Evolutionary conservation across 225 moss, liverwort and hornwort genomes (phyloP), one percentile per base, ranked within the genome.

Genomic region (Marchantia polymorpha): DNA sequence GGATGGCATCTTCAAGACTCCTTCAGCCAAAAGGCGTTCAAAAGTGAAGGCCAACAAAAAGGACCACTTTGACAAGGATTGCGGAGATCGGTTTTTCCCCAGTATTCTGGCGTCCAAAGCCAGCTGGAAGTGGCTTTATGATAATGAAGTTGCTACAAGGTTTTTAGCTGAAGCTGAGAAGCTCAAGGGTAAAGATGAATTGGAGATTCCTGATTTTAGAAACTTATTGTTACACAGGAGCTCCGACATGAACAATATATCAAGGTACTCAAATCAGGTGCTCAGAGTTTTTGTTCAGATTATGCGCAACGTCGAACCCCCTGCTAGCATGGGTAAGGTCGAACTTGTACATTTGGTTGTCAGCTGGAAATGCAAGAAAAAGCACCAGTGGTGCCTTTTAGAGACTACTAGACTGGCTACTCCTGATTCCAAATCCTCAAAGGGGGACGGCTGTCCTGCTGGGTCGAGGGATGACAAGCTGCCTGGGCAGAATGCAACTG

Each of bases 321-420:
- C 86, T 12, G 47, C 56, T 20, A 66, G 68, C 11, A 69, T 89
- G 73, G 83, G 82, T 19, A 89, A 82, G 72, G 66, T 77, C 20
- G 83, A 86, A 69, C 84, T 89, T 30, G 86, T 80, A 29, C 77
- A 82, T 69, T 63, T 89, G 74, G 82, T 86, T 74, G 81, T 82
- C 26, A 78, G 77, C 23, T 89, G 89, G 89, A 84, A 72, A 61
- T 89, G 89, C 77, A 89, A 89, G 82, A 79, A 83, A 26, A 78
- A 68, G 77, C 61, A 80, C 26, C 83, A 59, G 26, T 86, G 84
- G 84, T 89, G 89, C 77, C 78, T 81, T 25, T 73, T 89, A 71
- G 89, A 89, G 72, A 60, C 69, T 11, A 78, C 78, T 74, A 78
- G 84, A 46, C 27, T 84, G 23, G 54, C 14, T 80, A 30, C 65